phyloP scores from a whole-genome alignment of 805 yeast genomes.

The Kodamaea hsintzibuensis region DNA sequence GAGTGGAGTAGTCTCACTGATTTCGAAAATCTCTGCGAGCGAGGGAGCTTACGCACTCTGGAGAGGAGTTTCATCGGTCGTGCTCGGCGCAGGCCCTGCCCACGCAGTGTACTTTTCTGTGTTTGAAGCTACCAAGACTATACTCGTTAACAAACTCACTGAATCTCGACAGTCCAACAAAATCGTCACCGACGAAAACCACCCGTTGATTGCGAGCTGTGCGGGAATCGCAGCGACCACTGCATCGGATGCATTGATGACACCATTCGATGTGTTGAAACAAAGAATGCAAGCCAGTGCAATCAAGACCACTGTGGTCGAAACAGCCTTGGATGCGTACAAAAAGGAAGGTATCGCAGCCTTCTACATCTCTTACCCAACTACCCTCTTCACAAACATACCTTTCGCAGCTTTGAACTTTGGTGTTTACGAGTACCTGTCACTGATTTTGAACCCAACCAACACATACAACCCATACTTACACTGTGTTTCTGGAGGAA shows the following conservation, averaged over 20 bases:
- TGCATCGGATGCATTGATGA: conserved; percentile 95
- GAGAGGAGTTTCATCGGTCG: conserved; percentile 91
- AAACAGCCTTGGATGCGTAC: conserved; percentile 51
- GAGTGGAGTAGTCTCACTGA: conserved; percentile 60
- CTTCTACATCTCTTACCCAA: conserved; percentile 90
- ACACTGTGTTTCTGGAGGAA: conserved; percentile 90
- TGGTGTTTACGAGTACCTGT: conserved; percentile 83
- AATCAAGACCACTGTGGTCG: conserved; percentile 19
- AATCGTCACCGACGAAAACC: conserved; percentile 62
- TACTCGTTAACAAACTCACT: conserved; percentile 46
- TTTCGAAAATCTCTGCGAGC: conserved; percentile 72
- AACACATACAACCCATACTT: conserved; percentile 81
- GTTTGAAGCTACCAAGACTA: conserved; percentile 76
- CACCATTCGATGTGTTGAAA: conserved; percentile 93
- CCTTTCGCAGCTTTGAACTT: conserved; percentile 96
- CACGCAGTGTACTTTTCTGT: conserved; percentile 97
- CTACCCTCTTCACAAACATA: conserved; percentile 85
- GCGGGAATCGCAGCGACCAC: conserved; percentile 92
- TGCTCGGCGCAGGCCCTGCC: conserved; percentile 98
- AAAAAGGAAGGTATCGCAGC: conserved; percentile 70
- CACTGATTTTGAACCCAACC: conserved; percentile 77
- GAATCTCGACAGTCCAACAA: conserved; percentile 33
- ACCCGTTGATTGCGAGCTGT: conserved; percentile 78
- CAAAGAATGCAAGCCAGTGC: conserved; percentile 81
- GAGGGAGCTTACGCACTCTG: conserved; percentile 90